Evolutionary conservation across 768 basidiomycete species (phyloP).

Genomic region (Gloeostereum incarnatum): DNA sequence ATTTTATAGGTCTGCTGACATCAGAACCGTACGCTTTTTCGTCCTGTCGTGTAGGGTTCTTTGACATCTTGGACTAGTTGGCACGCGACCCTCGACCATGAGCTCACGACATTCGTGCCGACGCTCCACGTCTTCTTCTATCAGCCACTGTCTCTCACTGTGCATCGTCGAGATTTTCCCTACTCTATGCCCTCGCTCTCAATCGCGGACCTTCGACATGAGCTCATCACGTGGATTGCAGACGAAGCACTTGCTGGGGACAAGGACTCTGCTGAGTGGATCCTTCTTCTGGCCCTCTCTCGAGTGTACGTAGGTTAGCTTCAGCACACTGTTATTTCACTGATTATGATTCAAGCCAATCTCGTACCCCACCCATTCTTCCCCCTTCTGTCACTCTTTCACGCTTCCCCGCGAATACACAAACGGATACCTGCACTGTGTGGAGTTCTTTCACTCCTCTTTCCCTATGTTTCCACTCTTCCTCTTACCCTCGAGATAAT

Average conservation of each 20-base stretch:
- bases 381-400: constrained; percentile 30
- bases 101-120: constrained; percentile 32
- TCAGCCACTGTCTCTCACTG: constrained; percentile 25
- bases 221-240: constrained; percentile 69
- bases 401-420: constrained; percentile 17
- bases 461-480: constrained; percentile 46
- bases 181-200: constrained; percentile 8
- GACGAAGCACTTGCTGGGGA: constrained; percentile 63
- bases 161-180: constrained; percentile 31
- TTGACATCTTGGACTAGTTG: constrained; percentile 22
- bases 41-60: not conserved
- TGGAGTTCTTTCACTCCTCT: constrained; percentile 43
- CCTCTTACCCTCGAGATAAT: constrained; percentile 55
- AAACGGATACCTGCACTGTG: constrained; percentile 38
- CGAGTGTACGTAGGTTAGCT: constrained; percentile 43
- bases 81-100: constrained; percentile 29
- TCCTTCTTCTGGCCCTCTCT: constrained; percentile 49
- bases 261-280: constrained; percentile 62
- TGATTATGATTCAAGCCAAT: constrained; percentile 37
- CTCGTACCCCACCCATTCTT: constrained; percentile 54
- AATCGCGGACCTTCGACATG: constrained; percentile 27
- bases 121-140: constrained; percentile 64
- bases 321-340: constrained; percentile 3
- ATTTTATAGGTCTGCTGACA: constrained; percentile 67
- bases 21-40: constrained; percentile 46